phyloP scores from a whole-genome alignment of 1,139 yeast genomes.

The Meyerozyma elateridarum region DNA sequence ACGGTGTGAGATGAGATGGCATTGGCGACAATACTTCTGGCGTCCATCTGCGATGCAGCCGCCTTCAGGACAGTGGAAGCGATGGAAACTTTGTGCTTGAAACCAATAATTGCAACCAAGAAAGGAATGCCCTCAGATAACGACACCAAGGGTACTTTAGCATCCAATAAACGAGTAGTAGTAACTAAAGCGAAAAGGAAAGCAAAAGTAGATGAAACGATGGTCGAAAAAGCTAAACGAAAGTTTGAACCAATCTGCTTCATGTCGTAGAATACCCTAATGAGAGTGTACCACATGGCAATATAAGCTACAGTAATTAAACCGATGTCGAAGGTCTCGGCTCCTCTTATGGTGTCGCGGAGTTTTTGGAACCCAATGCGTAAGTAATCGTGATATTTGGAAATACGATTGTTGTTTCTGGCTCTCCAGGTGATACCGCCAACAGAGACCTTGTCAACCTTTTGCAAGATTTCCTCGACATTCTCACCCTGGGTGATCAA shows the following conservation, averaged over 20 bases:
- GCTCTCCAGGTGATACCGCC: constrained; percentile 59
- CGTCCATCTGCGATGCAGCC: constrained; percentile 33
- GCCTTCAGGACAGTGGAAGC: constrained; percentile 59
- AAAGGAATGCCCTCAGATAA: constrained; percentile 93
- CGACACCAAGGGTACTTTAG: constrained; percentile 65
- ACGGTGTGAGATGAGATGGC: constrained; percentile 68
- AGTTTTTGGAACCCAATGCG: constrained; percentile 43
- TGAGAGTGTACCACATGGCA: constrained; percentile 86
- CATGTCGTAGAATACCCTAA: constrained; percentile 78
- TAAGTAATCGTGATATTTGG: constrained; percentile 61
- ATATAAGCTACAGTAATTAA: constrained; percentile 78
- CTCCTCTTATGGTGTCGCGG: constrained; percentile 56
- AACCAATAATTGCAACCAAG: constrained; percentile 88
- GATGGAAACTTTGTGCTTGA: constrained; percentile 78
- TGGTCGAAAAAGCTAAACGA: constrained; percentile 83
- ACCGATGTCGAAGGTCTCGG: constrained; percentile 83
- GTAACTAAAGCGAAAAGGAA: constrained; percentile 77
- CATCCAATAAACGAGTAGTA: constrained; percentile 44
- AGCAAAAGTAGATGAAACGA: constrained; percentile 80
- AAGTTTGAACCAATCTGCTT: constrained; percentile 75
- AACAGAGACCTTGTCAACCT: constrained; percentile 27
- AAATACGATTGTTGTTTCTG: constrained; percentile 59
- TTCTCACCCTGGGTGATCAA: constrained; percentile 38
- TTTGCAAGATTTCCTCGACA: constrained; percentile 29
- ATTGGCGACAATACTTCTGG: constrained; percentile 43